Evolutionary conservation across 1,284 basidiomycete genomes (phyloP).

Genomic region (Flammula alnicola): DNA sequence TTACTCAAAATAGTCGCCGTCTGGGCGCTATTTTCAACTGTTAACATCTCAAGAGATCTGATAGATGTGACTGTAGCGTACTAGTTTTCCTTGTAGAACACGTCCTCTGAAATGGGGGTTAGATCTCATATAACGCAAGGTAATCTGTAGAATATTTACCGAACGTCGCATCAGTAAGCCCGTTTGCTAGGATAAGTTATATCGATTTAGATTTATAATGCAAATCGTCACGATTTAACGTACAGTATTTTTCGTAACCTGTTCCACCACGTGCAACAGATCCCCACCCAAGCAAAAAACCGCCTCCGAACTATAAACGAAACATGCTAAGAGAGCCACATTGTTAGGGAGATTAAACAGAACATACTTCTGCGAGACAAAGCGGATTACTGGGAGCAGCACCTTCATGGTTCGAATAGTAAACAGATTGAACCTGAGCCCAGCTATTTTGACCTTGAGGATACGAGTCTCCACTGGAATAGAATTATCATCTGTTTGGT

Average conservation of each 20-base stretch:
- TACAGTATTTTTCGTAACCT: constrained; percentile 54
- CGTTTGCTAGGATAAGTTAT: constrained; percentile 31
- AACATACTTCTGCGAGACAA: constrained; percentile 50
- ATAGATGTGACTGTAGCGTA: constrained; percentile 25
- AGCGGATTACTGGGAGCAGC: constrained; percentile 51
- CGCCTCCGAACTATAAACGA: constrained; percentile 48
- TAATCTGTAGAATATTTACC: constrained; percentile 30
- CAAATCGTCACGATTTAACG: constrained; percentile 16
- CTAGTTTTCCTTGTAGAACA: constrained; percentile 58
- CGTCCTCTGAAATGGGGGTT: constrained; percentile 39
- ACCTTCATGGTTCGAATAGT: constrained; percentile 47
- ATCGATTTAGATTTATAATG: not conserved
- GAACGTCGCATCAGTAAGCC: constrained; percentile 46
- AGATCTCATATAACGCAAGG: constrained; percentile 3
- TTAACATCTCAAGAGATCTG: not conserved
- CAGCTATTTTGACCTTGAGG: constrained; percentile 50
- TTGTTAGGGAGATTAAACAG: not conserved
- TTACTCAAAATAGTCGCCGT: constrained; percentile 52
- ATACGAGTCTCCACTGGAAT: constrained; percentile 50
- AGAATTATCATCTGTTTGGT: no score
- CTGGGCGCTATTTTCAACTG: constrained; percentile 40
- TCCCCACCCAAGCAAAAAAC: constrained; percentile 51
- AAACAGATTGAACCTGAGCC: constrained; percentile 52
- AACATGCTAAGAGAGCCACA: not conserved
- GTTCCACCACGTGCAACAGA: constrained; percentile 44